Percentiles rank a stretch among this genome's conserved stretches.
Conservation (phyloP, 306 rosid genomes). For the Dryas alaskensis region DNA sequence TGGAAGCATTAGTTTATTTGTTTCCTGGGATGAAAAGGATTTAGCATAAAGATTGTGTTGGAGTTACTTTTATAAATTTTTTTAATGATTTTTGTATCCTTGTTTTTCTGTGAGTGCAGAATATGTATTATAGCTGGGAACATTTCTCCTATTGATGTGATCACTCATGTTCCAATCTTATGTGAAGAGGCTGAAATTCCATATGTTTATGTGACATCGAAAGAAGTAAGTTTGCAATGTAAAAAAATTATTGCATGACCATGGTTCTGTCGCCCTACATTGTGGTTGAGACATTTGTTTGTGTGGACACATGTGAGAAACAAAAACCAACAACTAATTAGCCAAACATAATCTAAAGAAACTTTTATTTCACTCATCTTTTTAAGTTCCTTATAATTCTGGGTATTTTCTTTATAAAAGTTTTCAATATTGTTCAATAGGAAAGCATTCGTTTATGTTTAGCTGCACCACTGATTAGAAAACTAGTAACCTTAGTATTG, state of each 20-base stretch:
- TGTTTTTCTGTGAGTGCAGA: conserved; percentile 39
- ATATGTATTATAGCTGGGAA: conserved; percentile 90
- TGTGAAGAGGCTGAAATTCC: conserved; percentile 88
- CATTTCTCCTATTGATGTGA: conserved; percentile 90
- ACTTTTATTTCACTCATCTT: neutral
- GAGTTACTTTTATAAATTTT: neutral
- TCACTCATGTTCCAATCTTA: conserved; percentile 84
- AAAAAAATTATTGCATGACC: neutral
- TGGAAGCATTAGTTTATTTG: neutral
- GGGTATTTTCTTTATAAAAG: neutral
- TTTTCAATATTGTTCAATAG: neutral
- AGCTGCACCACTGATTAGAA: neutral
- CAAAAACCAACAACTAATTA: neutral
- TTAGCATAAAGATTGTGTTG: neutral
- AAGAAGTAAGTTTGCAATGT: conserved; percentile 58
- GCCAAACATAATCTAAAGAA: neutral
- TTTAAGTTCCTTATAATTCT: neutral
- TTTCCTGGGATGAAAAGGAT: neutral
- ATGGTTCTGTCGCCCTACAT: neutral
- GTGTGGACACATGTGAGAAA: neutral
- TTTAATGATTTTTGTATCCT: neutral
- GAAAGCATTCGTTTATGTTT: neutral
- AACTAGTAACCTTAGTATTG: neutral
- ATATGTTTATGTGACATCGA: conserved; percentile 70
- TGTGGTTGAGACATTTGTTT: neutral